These are phyloP conservation scores for Pseudocercospora crystallina DNA, from an alignment of 2,329 filamentous ascomycete species.

Conservation along the genomic window DNA sequence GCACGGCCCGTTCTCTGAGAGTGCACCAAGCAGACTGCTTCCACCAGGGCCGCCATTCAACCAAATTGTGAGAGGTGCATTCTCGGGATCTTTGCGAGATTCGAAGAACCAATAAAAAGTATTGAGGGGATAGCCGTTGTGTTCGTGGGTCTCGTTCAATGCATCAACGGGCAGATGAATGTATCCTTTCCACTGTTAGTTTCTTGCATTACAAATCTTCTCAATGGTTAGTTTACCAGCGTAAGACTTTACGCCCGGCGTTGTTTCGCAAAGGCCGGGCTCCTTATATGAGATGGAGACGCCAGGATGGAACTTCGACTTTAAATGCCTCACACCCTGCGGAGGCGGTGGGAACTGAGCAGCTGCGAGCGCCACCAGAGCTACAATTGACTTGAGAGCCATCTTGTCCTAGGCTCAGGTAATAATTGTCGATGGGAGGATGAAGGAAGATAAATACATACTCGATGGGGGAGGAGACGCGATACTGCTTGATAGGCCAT, in stretches of 20 bases:
- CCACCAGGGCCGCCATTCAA: constrained; percentile 61
- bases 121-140: constrained; percentile 46
- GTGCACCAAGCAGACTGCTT: constrained; percentile 52
- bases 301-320: constrained; percentile 39
- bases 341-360: constrained; percentile 23
- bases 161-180: constrained; percentile 33
- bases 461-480: too few species aligned
- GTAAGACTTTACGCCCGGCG: constrained; percentile 53
- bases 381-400: background rate
- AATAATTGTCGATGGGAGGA: background rate
- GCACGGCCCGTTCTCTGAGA: constrained; percentile 42
- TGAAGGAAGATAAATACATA: background rate
- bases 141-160: constrained; percentile 33
- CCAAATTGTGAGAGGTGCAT: constrained; percentile 60
- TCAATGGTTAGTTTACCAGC: constrained; percentile 12
- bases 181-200: constrained; percentile 37
- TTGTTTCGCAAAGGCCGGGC: constrained; percentile 55
- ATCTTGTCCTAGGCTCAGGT: background rate
- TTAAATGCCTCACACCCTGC: constrained; percentile 44
- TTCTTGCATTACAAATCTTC: background rate
- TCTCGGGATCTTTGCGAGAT: constrained; percentile 54
- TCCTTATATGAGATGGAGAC: constrained; percentile 53
- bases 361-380: constrained; percentile 4
- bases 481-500: too few species aligned
- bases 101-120: constrained; percentile 67